Evolutionary conservation across 2,329 filamentous ascomycete species (phyloP).

Genomic region (Colletotrichum sp.): DNA sequence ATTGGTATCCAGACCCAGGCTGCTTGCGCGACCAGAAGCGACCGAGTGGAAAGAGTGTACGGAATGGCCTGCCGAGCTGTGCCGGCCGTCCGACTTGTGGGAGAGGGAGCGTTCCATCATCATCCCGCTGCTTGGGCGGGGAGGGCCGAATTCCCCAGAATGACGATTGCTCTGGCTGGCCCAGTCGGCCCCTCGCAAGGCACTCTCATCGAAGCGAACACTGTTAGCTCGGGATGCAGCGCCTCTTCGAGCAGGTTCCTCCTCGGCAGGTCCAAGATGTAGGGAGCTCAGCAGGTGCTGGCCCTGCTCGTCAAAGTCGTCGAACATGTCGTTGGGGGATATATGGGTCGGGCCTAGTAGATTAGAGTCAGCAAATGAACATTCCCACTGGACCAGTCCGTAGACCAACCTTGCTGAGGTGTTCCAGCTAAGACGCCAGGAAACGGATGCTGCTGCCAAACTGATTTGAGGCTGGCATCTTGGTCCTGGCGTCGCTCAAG

Average conservation of each 20-base stretch:
- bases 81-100: slow-evolving; percentile 93
- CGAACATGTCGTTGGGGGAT: slow-evolving; percentile 83
- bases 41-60: slow-evolving; percentile 70
- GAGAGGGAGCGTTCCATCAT: slow-evolving; percentile 92
- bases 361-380: slow-evolving; percentile 22
- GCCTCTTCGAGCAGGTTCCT: slow-evolving; percentile 83
- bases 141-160: slow-evolving; percentile 80
- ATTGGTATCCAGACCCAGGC: slow-evolving; percentile 80
- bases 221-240: slow-evolving; percentile 94
- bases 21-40: slow-evolving; percentile 82
- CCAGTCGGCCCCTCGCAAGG: slow-evolving; percentile 86
- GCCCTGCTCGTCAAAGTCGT: slow-evolving; percentile 86
- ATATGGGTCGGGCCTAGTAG: slow-evolving; percentile 76
- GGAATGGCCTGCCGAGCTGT: slow-evolving; percentile 85
- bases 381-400: background rate
- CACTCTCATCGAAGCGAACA: slow-evolving; percentile 96
- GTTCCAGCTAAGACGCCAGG: slow-evolving; percentile 84
- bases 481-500: slow-evolving; percentile 72
- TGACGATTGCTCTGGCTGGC: slow-evolving; percentile 78
- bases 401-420: slow-evolving; percentile 80
- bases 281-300: slow-evolving; percentile 81
- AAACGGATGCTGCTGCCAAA: slow-evolving; percentile 93
- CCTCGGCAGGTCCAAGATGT: slow-evolving; percentile 80
- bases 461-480: slow-evolving; percentile 76
- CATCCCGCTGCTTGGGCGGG: slow-evolving; percentile 80